phyloP scores from a whole-genome alignment of 352 stramenopile genomes.

The Phytophthora melonis region DNA sequence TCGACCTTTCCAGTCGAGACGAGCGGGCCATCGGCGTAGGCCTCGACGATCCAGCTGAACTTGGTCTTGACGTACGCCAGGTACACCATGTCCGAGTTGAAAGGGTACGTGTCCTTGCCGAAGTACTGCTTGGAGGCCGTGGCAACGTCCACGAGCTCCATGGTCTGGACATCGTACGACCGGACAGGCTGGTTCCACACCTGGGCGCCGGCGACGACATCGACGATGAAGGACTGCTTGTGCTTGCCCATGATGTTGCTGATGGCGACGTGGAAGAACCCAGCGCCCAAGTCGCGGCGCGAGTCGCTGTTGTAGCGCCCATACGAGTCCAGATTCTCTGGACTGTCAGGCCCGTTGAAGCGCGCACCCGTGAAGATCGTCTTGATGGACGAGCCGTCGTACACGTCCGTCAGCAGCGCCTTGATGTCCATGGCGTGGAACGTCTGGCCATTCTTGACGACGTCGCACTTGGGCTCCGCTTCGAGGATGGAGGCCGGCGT shows the following conservation, averaged over 20 bases:
- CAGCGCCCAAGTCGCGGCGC: conserved; percentile 56
- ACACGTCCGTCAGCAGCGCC: conserved; percentile 50
- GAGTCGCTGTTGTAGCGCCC: conserved; percentile 51
- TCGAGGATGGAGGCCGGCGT: conserved; percentile 50
- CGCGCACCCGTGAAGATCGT: conserved; percentile 57
- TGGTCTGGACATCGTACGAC: conserved; percentile 47
- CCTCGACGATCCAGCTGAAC: conserved; percentile 59
- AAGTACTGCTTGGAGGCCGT: conserved; percentile 47
- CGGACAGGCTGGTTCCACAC: conserved; percentile 73
- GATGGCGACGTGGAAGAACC: conserved; percentile 62
- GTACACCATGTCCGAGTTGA: conserved; percentile 50
- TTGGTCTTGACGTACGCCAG: conserved; percentile 56
- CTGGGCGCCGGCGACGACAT: conserved; percentile 41
- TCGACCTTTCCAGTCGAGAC: conserved; percentile 38
- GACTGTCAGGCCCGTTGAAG: conserved; percentile 44
- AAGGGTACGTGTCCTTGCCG: conserved; percentile 48
- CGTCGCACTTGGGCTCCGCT: conserved; percentile 47
- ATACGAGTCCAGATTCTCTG: conserved; percentile 42
- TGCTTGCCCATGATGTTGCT: conserved; percentile 57
- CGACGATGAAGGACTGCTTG: conserved; percentile 57
- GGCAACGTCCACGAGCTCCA: conserved; percentile 39
- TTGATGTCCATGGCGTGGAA: conserved; percentile 66
- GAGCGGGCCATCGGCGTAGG: conserved; percentile 47
- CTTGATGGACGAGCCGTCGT: conserved; percentile 41
- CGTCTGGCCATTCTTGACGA: conserved; percentile 47